Conservation (phyloP, 2,329 filamentous ascomycete species). For the Monosporascus ibericus region DNA sequence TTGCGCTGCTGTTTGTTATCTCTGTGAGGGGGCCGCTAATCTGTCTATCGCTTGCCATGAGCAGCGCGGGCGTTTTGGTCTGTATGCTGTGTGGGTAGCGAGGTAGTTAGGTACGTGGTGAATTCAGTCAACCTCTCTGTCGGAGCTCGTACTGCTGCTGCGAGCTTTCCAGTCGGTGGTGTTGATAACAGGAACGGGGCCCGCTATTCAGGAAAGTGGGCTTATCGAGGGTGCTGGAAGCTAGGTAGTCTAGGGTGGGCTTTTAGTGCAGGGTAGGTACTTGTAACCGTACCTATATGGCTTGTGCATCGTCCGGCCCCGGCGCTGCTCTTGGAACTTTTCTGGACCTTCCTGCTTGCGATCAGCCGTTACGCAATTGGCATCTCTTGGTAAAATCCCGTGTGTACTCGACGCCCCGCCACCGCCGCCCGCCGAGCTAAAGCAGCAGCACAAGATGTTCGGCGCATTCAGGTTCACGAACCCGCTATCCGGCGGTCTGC, state of each 20-base stretch:
- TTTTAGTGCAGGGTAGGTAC: no score
- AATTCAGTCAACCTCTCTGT: no score
- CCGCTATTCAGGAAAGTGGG: no score
- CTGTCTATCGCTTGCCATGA: slow-evolving; percentile 17
- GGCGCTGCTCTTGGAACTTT: neutral
- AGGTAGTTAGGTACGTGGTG: no score
- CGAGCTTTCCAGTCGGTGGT: no score
- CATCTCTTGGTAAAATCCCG: neutral
- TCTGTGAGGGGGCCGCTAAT: slow-evolving; percentile 7
- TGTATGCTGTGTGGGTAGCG: no score
- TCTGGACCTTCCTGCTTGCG: neutral
- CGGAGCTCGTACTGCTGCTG: no score
- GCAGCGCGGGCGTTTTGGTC: neutral
- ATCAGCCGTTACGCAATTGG: neutral
- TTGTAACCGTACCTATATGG: neutral
- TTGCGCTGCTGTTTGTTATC: neutral
- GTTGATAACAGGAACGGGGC: no score
- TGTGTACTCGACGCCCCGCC: neutral
- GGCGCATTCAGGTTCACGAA: slow-evolving; percentile 76
- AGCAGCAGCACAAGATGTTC: slow-evolving; percentile 57
- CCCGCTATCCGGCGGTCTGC: slow-evolving; percentile 69
- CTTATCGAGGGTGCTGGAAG: no score
- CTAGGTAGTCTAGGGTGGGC: no score
- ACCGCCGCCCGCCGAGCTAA: slow-evolving; percentile 2
- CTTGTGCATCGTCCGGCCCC: neutral